phyloP scores from a whole-genome alignment of 2,329 filamentous ascomycete species.

The Penicillium nordicum region DNA sequence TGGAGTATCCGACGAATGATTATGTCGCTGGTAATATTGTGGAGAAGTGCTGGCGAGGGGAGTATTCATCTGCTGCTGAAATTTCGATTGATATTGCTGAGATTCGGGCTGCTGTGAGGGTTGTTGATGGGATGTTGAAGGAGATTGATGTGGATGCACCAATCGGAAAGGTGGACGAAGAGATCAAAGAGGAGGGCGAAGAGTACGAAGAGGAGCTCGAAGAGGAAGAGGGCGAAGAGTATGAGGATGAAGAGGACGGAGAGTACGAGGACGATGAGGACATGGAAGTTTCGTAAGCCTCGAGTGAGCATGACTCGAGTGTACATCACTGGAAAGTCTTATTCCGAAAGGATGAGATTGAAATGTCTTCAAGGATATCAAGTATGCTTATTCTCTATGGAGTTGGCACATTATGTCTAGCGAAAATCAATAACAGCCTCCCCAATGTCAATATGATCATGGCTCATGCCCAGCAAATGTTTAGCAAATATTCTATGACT shows the following conservation, averaged over 20 bases:
- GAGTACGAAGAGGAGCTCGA: background rate
- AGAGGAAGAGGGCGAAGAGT: background rate
- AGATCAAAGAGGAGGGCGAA: background rate
- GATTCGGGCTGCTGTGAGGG: background rate
- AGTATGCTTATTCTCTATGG: constrained; percentile 5
- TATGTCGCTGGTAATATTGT: constrained; percentile 14
- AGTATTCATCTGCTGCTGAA: constrained; percentile 12
- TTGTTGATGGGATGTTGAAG: background rate
- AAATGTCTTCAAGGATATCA: background rate
- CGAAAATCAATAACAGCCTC: background rate
- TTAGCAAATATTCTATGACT: background rate
- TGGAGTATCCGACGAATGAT: constrained; percentile 6
- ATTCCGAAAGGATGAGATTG: background rate
- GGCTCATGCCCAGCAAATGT: background rate
- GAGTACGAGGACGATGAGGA: background rate
- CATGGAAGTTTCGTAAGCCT: background rate
- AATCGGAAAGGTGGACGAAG: no score
- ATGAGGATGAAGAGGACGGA: background rate
- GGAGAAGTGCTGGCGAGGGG: constrained; percentile 16
- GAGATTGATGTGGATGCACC: background rate
- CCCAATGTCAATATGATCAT: background rate
- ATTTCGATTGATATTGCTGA: constrained; percentile 4
- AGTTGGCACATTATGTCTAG: background rate
- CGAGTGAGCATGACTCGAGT: background rate
- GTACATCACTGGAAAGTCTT: background rate